Percentiles rank a stretch among this genome's conserved stretches.
These are phyloP conservation scores for Yamadazyma ubonensis DNA, from an alignment of 805 yeast species.

Conservation along the genomic window DNA sequence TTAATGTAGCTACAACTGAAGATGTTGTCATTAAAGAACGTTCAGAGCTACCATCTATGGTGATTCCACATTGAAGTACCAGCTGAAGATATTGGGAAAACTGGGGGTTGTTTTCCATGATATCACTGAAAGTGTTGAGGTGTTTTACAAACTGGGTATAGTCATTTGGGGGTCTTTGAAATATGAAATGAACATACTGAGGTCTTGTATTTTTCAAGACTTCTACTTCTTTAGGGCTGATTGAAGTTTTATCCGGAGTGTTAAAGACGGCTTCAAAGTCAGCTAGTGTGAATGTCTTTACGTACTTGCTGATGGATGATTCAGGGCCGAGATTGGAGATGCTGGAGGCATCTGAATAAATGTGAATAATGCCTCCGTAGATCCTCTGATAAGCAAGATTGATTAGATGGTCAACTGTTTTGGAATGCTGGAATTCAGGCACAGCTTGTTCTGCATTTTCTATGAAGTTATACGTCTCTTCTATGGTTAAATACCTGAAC, in stretches of 20 bases:
- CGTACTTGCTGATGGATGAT: conserved; percentile 8
- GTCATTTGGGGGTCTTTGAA: conserved; percentile 22
- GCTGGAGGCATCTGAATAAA: conserved; percentile 14
- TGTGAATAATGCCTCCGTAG: conserved; percentile 18
- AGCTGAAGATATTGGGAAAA: conserved; percentile 18
- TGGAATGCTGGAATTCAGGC: not conserved
- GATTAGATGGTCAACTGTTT: not conserved
- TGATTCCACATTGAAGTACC: conserved; percentile 21
- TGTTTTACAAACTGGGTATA: conserved; percentile 21
- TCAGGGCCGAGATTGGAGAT: conserved; percentile 2
- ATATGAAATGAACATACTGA: conserved; percentile 21
- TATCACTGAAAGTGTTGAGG: conserved; percentile 19
- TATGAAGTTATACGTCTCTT: conserved; percentile 12
- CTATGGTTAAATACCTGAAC: conserved; percentile 9
- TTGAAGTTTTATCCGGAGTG: not conserved
- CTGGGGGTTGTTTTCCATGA: conserved; percentile 17
- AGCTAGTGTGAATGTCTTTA: conserved; percentile 15
- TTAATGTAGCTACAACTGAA: conserved; percentile 27
- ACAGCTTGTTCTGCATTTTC: not conserved
- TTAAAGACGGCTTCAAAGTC: conserved; percentile 17
- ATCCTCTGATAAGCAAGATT: conserved; percentile 21
- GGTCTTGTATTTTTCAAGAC: conserved; percentile 21
- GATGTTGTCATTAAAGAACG: conserved; percentile 32
- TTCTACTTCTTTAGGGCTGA: conserved; percentile 6
- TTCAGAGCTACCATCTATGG: conserved; percentile 28